Evolutionary conservation across 371 early-diverging fungal species (phyloP), one percentile per base, ranked within the genome.

Genomic region (Mortierella sp.): DNA sequence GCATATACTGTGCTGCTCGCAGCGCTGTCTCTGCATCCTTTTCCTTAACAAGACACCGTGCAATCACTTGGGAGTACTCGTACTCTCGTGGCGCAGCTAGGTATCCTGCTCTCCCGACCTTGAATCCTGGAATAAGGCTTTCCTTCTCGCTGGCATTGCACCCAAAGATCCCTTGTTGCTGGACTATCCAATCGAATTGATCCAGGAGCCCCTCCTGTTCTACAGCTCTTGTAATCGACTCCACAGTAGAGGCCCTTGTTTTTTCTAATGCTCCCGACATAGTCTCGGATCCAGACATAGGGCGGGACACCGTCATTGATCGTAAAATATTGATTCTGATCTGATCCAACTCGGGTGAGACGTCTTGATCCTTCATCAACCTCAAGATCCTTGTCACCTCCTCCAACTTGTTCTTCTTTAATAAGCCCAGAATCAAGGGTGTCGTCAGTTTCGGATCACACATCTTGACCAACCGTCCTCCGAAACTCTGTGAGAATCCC

Each of bases 331-430:
- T 19, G 11, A 55, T 47, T 29, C 76, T 67, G 29, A 76, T 50
- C 4, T 26, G 21, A 11, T 71, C 68, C 43, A 67, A 18, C 0
- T 68, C 68, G 5, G 57, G 53, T 1, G 25, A 23, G 51, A 71
- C 7, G 7, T 64, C 58, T n/a, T 68, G 59, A 23, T 30, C 37
- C 14, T 58, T 21, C 65, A 57, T 68, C 67, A 68, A 4, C 14
- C 66, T 55, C 28, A 70, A 21, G 50, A 76, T 71, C 7, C 76
- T 58, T 15, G 25, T 48, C 3, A 72, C 71, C 30, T 76, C 76
- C 9, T 48, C 37, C 1, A 76, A 6, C 16, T 76, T 57, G 16
- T 48, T 18, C 3, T 28, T 28, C 16, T 15, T 16, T 14, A 76
- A 6, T 1, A 76, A 44, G n/a, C 62, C 29, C 48, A 64, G 60